Evolutionary conservation across 495 filamentous ascomycete species (phyloP).

Genomic region (Xylaria bambusicola): DNA sequence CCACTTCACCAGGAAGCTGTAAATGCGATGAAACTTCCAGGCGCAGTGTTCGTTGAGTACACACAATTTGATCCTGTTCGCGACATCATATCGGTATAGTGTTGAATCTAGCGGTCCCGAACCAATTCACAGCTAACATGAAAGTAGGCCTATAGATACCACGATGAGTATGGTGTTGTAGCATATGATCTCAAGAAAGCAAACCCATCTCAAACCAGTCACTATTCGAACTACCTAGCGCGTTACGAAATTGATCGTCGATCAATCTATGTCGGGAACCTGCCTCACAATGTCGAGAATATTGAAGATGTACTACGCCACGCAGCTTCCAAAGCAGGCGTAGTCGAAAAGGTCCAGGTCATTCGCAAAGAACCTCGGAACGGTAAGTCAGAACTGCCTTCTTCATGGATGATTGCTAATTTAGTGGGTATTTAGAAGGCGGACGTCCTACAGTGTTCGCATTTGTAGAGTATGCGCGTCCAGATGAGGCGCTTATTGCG

Average conservation of each 20-base stretch:
- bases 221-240: constrained; percentile 37
- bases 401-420: constrained; percentile 8
- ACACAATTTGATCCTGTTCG: constrained; percentile 44
- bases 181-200: constrained; percentile 40
- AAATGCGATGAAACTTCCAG: constrained; percentile 34
- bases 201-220: constrained; percentile 20
- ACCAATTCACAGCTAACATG: constrained; percentile 17
- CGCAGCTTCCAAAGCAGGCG: constrained; percentile 43
- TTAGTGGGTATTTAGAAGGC: constrained; percentile 17
- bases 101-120: background rate
- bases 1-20: constrained; percentile 26
- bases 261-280: constrained; percentile 54
- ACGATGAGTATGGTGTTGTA: constrained; percentile 31
- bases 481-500: constrained; percentile 40
- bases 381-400: constrained; percentile 31
- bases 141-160: constrained; percentile 29
- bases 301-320: constrained; percentile 39
- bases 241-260: constrained; percentile 50
- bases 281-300: constrained; percentile 40
- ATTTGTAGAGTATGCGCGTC: constrained; percentile 52
- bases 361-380: constrained; percentile 37
- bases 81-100: constrained; percentile 43
- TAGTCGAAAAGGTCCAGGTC: constrained; percentile 44
- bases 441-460: constrained; percentile 46
- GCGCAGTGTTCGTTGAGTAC: constrained; percentile 56